Base-by-base conservation (phyloP, 2,329 filamentous ascomycete species). In the Teratosphaeria epicoccoides region DNA sequence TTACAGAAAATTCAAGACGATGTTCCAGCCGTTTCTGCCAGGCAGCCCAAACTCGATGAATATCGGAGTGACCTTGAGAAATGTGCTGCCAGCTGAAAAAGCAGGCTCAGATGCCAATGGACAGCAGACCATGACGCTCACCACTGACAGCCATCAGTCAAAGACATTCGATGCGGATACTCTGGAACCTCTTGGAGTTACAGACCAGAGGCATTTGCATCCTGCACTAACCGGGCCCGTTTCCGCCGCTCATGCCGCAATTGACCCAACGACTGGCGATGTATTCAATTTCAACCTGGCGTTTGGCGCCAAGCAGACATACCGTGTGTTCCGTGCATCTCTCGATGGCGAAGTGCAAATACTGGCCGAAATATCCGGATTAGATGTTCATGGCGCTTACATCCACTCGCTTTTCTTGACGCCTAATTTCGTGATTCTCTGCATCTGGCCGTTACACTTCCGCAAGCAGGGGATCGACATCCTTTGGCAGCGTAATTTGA, bases 401-500 rank as follows among this genome's bases (percentile, higher is more conserved):
- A 80, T 94, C n/a, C 88, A 94, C 69, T 91, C 87, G 7, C 77
- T 91, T 60, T 88, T 88, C 61, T 68, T 94, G 24, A 85, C 86
- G 0, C 70, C 80, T 14, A 80, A 82, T 59, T 85, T 84, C 61
- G 80, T 90, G 1, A 70, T 93, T 0, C 71, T 94, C 4, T 89
- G 85, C 62, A 70, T 93, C 1, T 89, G 85, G 60, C 81, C 80
- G 14, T 76, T 83, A 0, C 81, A 84, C 56, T 74, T 82, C 40
- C 75, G 70, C 1, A 73, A 70, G 58, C 71, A 69, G 9, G 87
- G 87, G 0, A 53, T 83, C 1, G 76, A 75, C 12, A 74, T 88
- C 9, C 63, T 83, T 0, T 85, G 80, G 74, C 71, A 83, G 33
- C 70, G 79, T 7, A 90, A 88, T 61, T 65, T 93, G 0, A 62